Conservation (phyloP, 1,139 yeast species). For the Lodderomyces pseudojiufengensis region DNA sequence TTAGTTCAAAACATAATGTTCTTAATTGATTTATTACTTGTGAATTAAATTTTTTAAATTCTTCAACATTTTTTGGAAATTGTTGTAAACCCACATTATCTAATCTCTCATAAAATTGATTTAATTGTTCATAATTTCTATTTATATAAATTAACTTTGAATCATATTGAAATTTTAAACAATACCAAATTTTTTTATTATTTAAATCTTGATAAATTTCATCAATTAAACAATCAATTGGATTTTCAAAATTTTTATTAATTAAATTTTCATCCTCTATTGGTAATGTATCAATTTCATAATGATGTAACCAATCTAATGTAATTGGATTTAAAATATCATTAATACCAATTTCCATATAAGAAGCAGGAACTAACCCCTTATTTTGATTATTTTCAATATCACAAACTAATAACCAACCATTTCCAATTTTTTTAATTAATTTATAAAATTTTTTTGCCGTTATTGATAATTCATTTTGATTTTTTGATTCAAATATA, state of each 20-base stretch:
- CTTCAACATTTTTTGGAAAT: background rate
- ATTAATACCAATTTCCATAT: constrained; percentile 37
- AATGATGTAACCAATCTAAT: constrained; percentile 26
- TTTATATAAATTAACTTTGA: constrained; percentile 1
- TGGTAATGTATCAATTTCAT: background rate
- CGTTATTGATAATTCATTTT: constrained; percentile 24
- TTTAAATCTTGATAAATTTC: constrained; percentile 9
- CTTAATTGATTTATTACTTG: constrained; percentile 11
- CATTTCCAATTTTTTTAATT: constrained; percentile 32
- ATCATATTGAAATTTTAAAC: constrained; percentile 21
- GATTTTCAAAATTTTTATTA: background rate
- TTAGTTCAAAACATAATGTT: constrained; percentile 32
- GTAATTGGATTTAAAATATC: constrained; percentile 31
- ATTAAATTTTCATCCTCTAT: background rate
- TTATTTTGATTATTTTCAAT: constrained; percentile 25
- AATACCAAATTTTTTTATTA: constrained; percentile 27
- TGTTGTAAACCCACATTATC: background rate
- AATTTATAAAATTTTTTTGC: constrained; percentile 32
- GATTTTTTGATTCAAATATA: constrained; percentile 26
- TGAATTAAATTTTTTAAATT: background rate
- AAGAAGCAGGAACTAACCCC: constrained; percentile 36
- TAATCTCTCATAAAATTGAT: background rate
- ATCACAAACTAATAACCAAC: constrained; percentile 35
- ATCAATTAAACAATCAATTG: constrained; percentile 7
- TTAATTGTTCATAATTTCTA: background rate